Percentiles rank a stretch among this genome's conserved stretches.
These are phyloP conservation scores for Aspergillus bombycis DNA, from an alignment of 2,329 filamentous ascomycete genomes.

Conservation along the genomic window DNA sequence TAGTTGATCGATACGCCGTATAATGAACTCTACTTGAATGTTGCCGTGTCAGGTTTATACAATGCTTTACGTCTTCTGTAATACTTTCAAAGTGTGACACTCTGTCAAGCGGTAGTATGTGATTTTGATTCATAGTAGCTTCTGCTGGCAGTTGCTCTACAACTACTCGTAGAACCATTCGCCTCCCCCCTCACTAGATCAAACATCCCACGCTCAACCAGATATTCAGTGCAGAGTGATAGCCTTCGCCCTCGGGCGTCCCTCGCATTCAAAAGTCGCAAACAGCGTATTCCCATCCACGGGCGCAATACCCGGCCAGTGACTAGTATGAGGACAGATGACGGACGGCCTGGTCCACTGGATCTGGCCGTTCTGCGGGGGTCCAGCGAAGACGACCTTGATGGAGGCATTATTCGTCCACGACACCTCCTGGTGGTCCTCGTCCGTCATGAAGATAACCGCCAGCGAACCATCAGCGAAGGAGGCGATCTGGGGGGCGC, in stretches of 20 bases:
- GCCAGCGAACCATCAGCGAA: conserved; percentile 45
- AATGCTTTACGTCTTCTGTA: no score
- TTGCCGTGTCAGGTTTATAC: not conserved
- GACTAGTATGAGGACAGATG: conserved; percentile 35
- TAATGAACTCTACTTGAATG: not conserved
- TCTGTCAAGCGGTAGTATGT: not conserved
- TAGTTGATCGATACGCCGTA: not conserved
- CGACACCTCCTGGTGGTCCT: conserved; percentile 37
- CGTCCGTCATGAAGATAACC: conserved; percentile 54
- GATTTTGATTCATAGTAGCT: not conserved
- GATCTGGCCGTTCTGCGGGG: conserved; percentile 37
- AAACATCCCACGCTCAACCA: no score
- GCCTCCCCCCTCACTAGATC: no score
- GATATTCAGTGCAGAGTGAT: conserved; percentile 18
- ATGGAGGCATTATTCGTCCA: conserved; percentile 47
- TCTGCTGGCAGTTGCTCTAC: not conserved
- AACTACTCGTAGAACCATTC: no score
- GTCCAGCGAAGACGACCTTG: conserved; percentile 44
- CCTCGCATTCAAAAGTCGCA: conserved; percentile 34
- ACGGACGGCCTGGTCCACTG: conserved; percentile 37
- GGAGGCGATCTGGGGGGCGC: conserved; percentile 50
- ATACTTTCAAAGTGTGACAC: no score
- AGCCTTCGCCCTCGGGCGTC: conserved; percentile 28
- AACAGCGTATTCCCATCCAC: conserved; percentile 28
- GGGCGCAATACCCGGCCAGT: conserved; percentile 45